Evolutionary conservation across 2,329 filamentous ascomycete genomes (phyloP), one percentile per base, ranked within the genome.

Genomic region (Alternaria postmessia): DNA sequence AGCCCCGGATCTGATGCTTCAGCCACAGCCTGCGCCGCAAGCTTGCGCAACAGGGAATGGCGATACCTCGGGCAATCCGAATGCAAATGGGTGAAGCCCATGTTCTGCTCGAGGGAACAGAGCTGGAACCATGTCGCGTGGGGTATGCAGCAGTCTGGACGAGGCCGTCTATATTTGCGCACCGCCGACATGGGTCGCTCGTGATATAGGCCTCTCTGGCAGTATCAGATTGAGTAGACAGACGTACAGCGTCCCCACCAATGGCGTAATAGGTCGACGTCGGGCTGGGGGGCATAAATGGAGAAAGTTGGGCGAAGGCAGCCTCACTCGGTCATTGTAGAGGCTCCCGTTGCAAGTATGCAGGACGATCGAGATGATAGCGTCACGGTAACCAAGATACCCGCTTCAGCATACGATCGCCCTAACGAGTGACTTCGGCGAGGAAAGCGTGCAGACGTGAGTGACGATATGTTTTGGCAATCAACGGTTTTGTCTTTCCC

Each of bases 161-260:
- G 30, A 54, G 41, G 49, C 49, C 28, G 49, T 49, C 46, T 49
- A 32, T 51, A 51, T 51, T 51, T 51, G 34, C n/a, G 49, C 49
- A 26, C 28, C 28, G 34, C 30, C 22, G 44, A 34, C 44, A 49
- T 48, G 53, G 54, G 46, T 34, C 26, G 16, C 20, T 49, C 44
- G 46, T 20, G 42, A 43, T 32, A 51, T 42, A 46, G 48, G 24
- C 46, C 14, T 22, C 46, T 47, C 42, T 44, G 56, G 57, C 58
- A 59, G 67, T 65, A 34, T 61, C 68, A 71, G 53, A 56, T 71
- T 68, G 64, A 70, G 66, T 59, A 32, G 36, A 28, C 34, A 28
- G 36, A 28, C 41, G 57, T 26, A 32, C 38, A 38, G 34, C 22
- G 41, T 51, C 47, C 43, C 59, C 53, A 57, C 49, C 42, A 51